A percentile compares a stretch with the other conserved stretches of the same genome.
phyloP scores from a whole-genome alignment of 2,329 filamentous ascomycete species.

The Emergomyces africanus region DNA sequence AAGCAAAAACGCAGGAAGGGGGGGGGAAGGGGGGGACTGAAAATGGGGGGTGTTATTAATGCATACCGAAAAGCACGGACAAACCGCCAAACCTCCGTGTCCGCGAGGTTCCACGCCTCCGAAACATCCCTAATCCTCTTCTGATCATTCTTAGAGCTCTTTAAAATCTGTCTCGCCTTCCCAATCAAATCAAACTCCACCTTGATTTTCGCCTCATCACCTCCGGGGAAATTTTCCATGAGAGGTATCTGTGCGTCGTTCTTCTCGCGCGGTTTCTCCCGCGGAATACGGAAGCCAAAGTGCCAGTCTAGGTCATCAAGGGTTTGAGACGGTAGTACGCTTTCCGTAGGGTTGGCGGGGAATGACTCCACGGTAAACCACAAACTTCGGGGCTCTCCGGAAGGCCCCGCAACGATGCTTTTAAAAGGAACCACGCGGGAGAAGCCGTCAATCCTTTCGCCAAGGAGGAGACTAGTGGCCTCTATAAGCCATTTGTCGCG shows the following conservation, averaged over 20 bases:
- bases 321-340: constrained; percentile 38
- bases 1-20: neutral
- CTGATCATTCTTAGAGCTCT: constrained; percentile 25
- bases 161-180: constrained; percentile 36
- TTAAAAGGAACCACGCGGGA: constrained; percentile 65
- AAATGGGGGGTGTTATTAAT: neutral
- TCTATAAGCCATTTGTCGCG: constrained; percentile 69
- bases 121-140: constrained; percentile 27
- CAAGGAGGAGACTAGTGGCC: constrained; percentile 57
- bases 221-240: neutral
- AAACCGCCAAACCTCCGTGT: constrained; percentile 53
- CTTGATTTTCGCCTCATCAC: constrained; percentile 21
- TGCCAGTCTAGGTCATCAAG: constrained; percentile 68
- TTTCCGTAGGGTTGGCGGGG: constrained; percentile 35
- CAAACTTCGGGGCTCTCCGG: constrained; percentile 51
- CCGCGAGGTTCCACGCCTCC: constrained; percentile 46
- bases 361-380: constrained; percentile 67
- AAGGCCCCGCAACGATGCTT: constrained; percentile 60
- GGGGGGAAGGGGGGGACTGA: neutral
- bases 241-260: constrained; percentile 11
- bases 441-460: constrained; percentile 47
- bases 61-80: constrained; percentile 42
- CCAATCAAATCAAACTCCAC: constrained; percentile 37
- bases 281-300: constrained; percentile 72
- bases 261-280: constrained; percentile 28